Evolutionary conservation across 2,329 filamentous ascomycete genomes (phyloP).

Genomic region (Fusarium globosum): DNA sequence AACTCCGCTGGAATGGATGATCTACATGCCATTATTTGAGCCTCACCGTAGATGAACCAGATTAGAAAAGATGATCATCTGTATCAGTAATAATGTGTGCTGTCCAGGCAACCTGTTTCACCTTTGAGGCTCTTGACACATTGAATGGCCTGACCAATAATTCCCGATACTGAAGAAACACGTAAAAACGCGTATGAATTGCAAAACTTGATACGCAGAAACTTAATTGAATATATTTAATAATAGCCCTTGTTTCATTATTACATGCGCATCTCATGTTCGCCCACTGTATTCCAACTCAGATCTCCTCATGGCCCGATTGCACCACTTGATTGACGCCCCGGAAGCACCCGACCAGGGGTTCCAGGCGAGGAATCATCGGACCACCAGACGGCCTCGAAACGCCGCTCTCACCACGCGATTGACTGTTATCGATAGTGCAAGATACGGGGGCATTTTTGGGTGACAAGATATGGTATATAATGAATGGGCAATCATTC

Average conservation of each 20-base stretch:
- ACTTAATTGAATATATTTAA: not conserved
- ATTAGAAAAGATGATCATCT: not conserved
- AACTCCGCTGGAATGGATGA: constrained; percentile 3
- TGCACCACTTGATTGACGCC: constrained; percentile 7
- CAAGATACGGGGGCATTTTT: not conserved
- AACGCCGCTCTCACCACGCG: constrained; percentile 29
- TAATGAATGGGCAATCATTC: not conserved
- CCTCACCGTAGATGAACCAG: not conserved
- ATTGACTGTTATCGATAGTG: constrained; percentile 10
- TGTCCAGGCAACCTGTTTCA: not conserved
- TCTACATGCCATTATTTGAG: not conserved
- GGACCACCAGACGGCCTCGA: constrained; percentile 32
- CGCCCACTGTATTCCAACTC: constrained; percentile 1
- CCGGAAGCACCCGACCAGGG: constrained; percentile 32
- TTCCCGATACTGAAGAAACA: not conserved
- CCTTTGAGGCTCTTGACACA: not conserved
- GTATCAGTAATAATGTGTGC: not conserved
- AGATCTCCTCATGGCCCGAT: constrained; percentile 18
- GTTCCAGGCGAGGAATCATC: constrained; percentile 13
- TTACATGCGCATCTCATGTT: constrained; percentile 1
- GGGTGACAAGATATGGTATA: not conserved
- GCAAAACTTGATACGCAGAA: not conserved
- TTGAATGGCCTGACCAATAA: not conserved
- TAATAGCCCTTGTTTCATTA: constrained; percentile 1
- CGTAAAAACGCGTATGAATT: not conserved